These are phyloP conservation scores for Flaveria trinervia DNA, from an alignment of 129 eudicot genomes.

Conservation along the genomic window DNA sequence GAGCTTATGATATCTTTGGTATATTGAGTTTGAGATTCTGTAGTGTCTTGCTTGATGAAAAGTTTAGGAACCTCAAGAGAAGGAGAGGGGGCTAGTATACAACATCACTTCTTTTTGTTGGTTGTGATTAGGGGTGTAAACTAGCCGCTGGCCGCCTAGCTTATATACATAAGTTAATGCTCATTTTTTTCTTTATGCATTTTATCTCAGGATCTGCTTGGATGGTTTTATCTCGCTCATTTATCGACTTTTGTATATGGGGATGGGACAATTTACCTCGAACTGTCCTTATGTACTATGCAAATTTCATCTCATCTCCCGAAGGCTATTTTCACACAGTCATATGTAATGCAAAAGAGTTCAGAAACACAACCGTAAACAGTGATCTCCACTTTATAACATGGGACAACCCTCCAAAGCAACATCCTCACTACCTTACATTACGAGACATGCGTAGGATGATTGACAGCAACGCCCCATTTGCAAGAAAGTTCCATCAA, in stretches of 20 bases:
- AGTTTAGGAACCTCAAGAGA: neutral
- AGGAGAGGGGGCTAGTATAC: neutral
- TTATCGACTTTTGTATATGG: slow-evolving; percentile 62
- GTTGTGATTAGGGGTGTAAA: neutral
- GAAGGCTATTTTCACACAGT: slow-evolving; percentile 84
- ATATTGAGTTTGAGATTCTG: neutral
- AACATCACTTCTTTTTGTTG: neutral
- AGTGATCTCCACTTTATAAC: slow-evolving; percentile 68
- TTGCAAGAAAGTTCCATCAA: slow-evolving; percentile 62
- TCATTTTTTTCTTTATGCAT: neutral
- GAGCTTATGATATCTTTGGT: neutral
- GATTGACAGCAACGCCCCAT: slow-evolving; percentile 59
- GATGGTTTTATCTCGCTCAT: slow-evolving; percentile 66
- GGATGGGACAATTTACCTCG: slow-evolving; percentile 85
- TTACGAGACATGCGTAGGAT: slow-evolving; percentile 47
- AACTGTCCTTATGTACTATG: slow-evolving; percentile 69
- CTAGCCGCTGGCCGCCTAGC: neutral
- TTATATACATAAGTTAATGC: neutral
- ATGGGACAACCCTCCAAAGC: slow-evolving; percentile 83
- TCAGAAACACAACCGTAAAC: slow-evolving; percentile 57
- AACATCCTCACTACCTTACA: slow-evolving; percentile 61
- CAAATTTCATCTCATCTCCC: slow-evolving; percentile 76
- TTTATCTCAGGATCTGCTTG: slow-evolving; percentile 67
- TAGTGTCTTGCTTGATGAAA: slow-evolving; percentile 9
- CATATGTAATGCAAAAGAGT: slow-evolving; percentile 56